Percentiles rank a stretch among this genome's conserved stretches.
Evolutionary conservation across 257 asterid species (phyloP).

Genomic region (Solanum lycopersicoides): DNA sequence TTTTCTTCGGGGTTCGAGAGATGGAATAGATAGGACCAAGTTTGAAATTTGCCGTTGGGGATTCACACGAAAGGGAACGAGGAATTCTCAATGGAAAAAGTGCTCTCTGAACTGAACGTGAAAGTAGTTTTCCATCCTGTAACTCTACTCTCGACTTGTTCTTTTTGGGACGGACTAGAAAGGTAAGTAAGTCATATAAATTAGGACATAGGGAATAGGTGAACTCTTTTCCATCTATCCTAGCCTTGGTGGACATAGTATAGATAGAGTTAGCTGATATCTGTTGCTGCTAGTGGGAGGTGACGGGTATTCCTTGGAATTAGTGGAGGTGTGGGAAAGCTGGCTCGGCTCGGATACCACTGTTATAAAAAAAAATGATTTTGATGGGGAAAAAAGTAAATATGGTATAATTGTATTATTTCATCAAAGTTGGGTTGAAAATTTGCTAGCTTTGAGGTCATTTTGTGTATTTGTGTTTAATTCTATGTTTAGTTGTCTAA

Average conservation of each 20-base stretch:
- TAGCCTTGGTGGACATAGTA: not conserved
- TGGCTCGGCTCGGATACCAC: not conserved
- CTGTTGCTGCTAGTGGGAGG: not conserved
- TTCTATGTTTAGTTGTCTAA: not conserved
- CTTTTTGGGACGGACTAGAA: too few species aligned
- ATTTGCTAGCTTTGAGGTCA: not conserved
- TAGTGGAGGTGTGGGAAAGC: too few species aligned
- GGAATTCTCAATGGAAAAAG: too few species aligned
- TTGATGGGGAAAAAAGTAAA: not conserved
- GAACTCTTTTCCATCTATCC: not conserved
- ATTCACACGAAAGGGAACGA: too few species aligned
- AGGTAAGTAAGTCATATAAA: too few species aligned
- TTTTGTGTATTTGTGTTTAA: not conserved
- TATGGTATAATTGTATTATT: not conserved
- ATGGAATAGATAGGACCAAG: too few species aligned
- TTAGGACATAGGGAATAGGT: not conserved
- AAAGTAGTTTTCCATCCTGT: too few species aligned
- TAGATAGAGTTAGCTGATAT: not conserved
- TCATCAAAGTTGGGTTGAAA: not conserved
- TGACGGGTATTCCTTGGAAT: rapidly evolving
- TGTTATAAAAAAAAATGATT: not conserved
- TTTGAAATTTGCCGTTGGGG: too few species aligned
- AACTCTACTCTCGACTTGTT: too few species aligned
- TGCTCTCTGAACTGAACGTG: too few species aligned
- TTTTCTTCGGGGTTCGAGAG: too few species aligned